Evolutionary conservation across 352 stramenopile species (phyloP), one percentile per base, ranked within the genome.

Genomic region (Globisporangium spiculum): DNA sequence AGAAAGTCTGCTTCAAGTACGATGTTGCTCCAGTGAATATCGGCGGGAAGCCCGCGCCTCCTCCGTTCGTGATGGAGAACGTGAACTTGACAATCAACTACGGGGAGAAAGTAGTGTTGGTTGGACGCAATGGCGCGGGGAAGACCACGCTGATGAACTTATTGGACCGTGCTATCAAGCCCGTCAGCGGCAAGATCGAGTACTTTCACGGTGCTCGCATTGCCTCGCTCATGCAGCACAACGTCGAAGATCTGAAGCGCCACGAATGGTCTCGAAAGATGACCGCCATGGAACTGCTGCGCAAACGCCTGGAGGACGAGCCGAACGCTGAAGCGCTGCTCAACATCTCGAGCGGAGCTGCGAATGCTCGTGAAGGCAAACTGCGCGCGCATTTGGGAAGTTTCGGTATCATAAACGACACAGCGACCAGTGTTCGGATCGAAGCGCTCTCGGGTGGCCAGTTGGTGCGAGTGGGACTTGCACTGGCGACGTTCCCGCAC

Each of bases 101-200:
- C 63, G 87, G 87, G 2, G 79, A 92, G 46, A 88, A 90, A 27
- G 80, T 98, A 48, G 88, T 95, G 32, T 68, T 98, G 1, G 90
- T 98, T 41, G 94, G 94, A 24, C 90, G 93, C n/a, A 88, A 90
- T 52, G 79, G 80, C 22, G 76, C 80, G 32, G 90, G 90, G 27
- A 98, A 98, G 71, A 98, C 93, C 16, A 99, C 96, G 1, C 76
- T 99, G 20, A 84, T 99, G 50, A 97, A 97, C 71, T 81, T 99
- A 3, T 89, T 99, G 58, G 86, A 86, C 30, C 84, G 92, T 10
- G 84, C 90, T 50, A 73, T 98, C 60, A 67, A 69, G 60, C 79
- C 81, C 12, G 75, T 74, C 12, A 32, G 62, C 10, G 80, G 79
- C 6, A 84, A 84, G 57, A 66, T 88, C 30, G 70, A 78, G 56